Evolutionary conservation across 2,329 filamentous ascomycete genomes (phyloP).

Genomic region (Hawksworthiomyces lignivorus): DNA sequence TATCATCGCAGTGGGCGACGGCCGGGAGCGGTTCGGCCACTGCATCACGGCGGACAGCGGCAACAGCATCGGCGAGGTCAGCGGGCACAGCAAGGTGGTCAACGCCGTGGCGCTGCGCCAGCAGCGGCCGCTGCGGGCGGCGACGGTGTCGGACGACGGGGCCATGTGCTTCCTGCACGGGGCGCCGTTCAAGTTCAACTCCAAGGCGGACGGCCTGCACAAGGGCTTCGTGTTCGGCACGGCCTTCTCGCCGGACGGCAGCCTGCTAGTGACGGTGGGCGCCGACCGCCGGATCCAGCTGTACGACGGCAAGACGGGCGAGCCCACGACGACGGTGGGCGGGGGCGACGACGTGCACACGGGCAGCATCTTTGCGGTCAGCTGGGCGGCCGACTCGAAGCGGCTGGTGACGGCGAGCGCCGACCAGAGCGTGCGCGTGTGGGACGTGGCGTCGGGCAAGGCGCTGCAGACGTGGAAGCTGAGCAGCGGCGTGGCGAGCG

Average conservation of each 20-base stretch:
- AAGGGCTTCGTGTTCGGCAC: slow-evolving; percentile 83
- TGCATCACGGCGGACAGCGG: slow-evolving; percentile 94
- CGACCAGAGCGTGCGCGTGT: slow-evolving; percentile 89
- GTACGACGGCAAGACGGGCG: slow-evolving; percentile 93
- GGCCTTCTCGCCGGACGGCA: slow-evolving; percentile 85
- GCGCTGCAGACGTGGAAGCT: slow-evolving; percentile 77
- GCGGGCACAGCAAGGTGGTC: slow-evolving; percentile 82
- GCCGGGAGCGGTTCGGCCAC: slow-evolving; percentile 86
- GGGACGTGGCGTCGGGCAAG: slow-evolving; percentile 78
- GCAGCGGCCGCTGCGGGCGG: slow-evolving; percentile 83
- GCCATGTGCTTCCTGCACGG: slow-evolving; percentile 89
- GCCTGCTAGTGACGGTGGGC: slow-evolving; percentile 74
- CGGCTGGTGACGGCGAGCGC: slow-evolving; percentile 85
- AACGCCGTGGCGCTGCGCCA: slow-evolving; percentile 86
- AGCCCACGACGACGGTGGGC: slow-evolving; percentile 67
- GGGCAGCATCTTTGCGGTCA: slow-evolving; percentile 86
- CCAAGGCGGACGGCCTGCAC: slow-evolving; percentile 70
- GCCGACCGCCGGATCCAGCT: slow-evolving; percentile 90
- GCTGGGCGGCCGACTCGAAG: slow-evolving; percentile 82
- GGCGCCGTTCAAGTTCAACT: slow-evolving; percentile 91
- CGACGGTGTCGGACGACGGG: slow-evolving; percentile 84
- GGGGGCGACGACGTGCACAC: slow-evolving; percentile 55
- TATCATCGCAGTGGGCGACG: slow-evolving; percentile 92
- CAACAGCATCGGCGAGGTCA: slow-evolving; percentile 91
- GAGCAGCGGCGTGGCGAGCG: slow-evolving; percentile 61